phyloP scores from a whole-genome alignment of 257 asterid genomes.

The Scutellaria minor region DNA sequence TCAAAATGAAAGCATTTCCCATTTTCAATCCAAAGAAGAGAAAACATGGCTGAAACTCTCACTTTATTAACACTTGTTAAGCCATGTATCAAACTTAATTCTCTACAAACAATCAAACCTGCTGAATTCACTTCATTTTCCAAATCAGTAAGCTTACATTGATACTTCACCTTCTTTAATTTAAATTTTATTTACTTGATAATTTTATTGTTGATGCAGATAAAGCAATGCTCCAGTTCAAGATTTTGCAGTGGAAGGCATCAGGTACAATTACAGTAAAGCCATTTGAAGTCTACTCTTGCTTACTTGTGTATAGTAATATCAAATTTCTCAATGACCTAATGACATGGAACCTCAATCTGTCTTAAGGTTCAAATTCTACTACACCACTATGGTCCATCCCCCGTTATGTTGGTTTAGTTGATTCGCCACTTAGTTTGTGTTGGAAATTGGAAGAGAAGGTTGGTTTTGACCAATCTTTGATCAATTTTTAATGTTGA shows the following conservation, averaged over 20 bases:
- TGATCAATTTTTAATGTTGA: too few relatives aligned
- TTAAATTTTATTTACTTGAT: background rate
- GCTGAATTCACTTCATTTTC: slow-evolving; percentile 36
- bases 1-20: background rate
- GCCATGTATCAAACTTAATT: slow-evolving; percentile 38
- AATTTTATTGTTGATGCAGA: slow-evolving; percentile 39
- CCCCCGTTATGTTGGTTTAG: too few relatives aligned
- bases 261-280: slow-evolving; percentile 40
- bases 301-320: too few relatives aligned
- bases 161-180: background rate
- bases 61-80: slow-evolving; percentile 53
- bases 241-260: slow-evolving; percentile 42
- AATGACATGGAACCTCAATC: too few relatives aligned
- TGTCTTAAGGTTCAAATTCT: too few relatives aligned
- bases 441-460: too few relatives aligned
- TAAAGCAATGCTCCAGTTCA: slow-evolving; percentile 45
- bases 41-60: slow-evolving; percentile 61
- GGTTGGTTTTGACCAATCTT: too few relatives aligned
- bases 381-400: too few relatives aligned
- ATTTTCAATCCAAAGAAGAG: slow-evolving; percentile 1
- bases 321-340: too few relatives aligned
- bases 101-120: slow-evolving; percentile 34
- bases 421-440: too few relatives aligned
- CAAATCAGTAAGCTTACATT: slow-evolving; percentile 44
- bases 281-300: too few relatives aligned